These are phyloP conservation scores for Coemansia sp. DNA, from an alignment of 192 early-diverging fungal species.

Conservation along the genomic window DNA sequence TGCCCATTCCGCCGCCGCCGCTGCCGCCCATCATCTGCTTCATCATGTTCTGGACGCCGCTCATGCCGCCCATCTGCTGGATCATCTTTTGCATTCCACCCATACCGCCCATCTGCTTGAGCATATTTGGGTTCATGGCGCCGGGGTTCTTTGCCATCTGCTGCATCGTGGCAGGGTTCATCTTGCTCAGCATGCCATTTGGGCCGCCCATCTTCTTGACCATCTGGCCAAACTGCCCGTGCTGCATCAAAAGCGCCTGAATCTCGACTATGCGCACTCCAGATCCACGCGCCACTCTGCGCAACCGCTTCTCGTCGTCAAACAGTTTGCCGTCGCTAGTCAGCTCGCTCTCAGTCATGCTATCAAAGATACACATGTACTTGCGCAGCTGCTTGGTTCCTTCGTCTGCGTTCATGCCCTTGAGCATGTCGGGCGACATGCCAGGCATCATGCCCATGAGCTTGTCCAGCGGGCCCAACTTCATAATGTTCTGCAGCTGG, in stretches of 20 bases:
- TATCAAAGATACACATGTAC: conserved; percentile 93
- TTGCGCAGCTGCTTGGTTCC: conserved; percentile 60
- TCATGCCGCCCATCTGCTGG: conserved; percentile 55
- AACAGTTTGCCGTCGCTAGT: conserved; percentile 87
- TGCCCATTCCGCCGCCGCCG: conserved; percentile 54
- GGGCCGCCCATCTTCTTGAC: conserved; percentile 93
- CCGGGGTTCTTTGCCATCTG: conserved; percentile 66
- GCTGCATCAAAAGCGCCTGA: conserved; percentile 76
- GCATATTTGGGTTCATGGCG: conserved; percentile 62
- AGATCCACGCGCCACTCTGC: conserved; percentile 79
- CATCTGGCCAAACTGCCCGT: conserved; percentile 76
- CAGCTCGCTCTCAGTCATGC: conserved; percentile 88
- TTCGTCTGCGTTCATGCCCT: conserved; percentile 60
- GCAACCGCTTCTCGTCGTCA: conserved; percentile 65
- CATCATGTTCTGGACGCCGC: conserved; percentile 62
- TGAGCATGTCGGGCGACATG: conserved; percentile 59
- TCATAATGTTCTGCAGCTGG: conserved; percentile 83
- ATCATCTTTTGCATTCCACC: conserved; percentile 62
- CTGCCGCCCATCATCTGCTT: conserved; percentile 54
- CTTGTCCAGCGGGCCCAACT: conserved; percentile 91
- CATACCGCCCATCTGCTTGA: conserved; percentile 76
- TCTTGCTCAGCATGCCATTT: conserved; percentile 73
- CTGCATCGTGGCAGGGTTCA: conserved; percentile 58
- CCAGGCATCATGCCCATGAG: conserved; percentile 86
- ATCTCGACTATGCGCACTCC: conserved; percentile 81